Conservation (phyloP, 495 filamentous ascomycete species). For the Penicillium diatomitis region DNA sequence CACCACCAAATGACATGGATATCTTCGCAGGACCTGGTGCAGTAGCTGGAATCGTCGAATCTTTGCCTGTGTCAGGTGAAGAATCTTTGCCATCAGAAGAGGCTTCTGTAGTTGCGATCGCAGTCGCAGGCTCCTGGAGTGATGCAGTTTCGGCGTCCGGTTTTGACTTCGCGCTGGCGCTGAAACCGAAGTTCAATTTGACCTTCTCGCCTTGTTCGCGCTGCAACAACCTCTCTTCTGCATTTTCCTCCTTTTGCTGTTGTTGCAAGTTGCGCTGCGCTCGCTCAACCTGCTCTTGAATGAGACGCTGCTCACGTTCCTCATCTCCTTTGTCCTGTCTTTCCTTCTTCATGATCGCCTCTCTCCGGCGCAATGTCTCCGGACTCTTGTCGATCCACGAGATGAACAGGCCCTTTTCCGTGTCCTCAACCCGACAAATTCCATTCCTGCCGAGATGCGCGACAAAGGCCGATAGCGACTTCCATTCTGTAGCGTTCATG, state of each 20-base stretch:
- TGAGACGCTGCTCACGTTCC: conserved; percentile 69
- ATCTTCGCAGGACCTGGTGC: conserved; percentile 28
- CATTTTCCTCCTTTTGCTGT: conserved; percentile 31
- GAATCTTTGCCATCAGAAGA: conserved; percentile 9
- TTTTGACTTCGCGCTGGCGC: conserved; percentile 28
- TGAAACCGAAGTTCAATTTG: conserved; percentile 59
- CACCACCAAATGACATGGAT: conserved; percentile 49
- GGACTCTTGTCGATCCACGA: conserved; percentile 87
- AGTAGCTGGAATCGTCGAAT: conserved; percentile 11
- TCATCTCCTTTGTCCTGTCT: conserved; percentile 82
- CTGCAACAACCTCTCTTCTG: conserved; percentile 44
- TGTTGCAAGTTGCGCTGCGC: conserved; percentile 40
- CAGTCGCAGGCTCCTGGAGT: conserved; percentile 1
- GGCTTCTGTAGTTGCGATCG: conserved; percentile 2
- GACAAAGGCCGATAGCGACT: conserved; percentile 75
- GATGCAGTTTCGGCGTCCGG: conserved; percentile 23
- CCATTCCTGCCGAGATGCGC: conserved; percentile 77
- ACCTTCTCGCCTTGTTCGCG: conserved; percentile 76
- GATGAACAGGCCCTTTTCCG: conserved; percentile 75
- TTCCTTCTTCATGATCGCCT: conserved; percentile 76
- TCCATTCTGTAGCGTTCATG: conserved; percentile 89
- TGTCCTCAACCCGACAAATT: conserved; percentile 78
- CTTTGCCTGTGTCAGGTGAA: conserved; percentile 7
- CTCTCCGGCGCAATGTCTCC: conserved; percentile 67
- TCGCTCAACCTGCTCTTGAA: conserved; percentile 69